Percentiles rank a stretch among this genome's conserved stretches.
These are phyloP conservation scores for Nicotiana attenuata DNA, from an alignment of 257 asterid genomes.

Conservation along the genomic window DNA sequence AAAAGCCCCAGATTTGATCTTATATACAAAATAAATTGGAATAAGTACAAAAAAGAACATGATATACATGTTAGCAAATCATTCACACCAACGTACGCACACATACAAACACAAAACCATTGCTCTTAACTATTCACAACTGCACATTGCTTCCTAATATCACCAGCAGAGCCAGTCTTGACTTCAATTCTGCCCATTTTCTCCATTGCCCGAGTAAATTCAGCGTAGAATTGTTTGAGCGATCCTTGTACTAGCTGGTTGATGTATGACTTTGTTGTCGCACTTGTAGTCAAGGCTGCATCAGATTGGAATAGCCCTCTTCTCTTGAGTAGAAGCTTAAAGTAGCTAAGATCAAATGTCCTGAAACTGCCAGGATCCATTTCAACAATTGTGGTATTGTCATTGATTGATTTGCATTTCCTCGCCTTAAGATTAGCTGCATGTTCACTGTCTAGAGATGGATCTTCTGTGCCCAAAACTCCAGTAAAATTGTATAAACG, in stretches of 20 bases:
- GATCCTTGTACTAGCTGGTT: neutral
- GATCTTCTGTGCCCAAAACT: neutral
- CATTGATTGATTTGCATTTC: neutral
- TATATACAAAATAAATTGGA: neutral
- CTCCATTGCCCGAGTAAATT: neutral
- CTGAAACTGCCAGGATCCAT: slow-evolving; percentile 1
- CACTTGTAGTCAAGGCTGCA: slow-evolving; percentile 6
- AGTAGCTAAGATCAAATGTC: slow-evolving; percentile 16
- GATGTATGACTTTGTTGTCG: neutral
- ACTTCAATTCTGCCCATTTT: neutral
- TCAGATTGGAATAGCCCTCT: slow-evolving; percentile 28
- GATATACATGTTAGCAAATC: neutral
- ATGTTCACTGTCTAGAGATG: slow-evolving; percentile 25
- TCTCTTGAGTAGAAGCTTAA: slow-evolving; percentile 16
- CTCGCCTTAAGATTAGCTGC: slow-evolving; percentile 13
- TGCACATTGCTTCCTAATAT: slow-evolving; percentile 6
- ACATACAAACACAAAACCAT: neutral
- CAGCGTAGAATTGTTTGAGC: neutral
- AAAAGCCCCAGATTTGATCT: too few species aligned
- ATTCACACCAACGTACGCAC: neutral
- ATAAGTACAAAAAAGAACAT: neutral
- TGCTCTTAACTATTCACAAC: neutral
- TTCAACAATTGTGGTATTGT: neutral
- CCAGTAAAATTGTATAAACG: slow-evolving; percentile 33
- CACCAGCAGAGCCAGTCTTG: slow-evolving; percentile 4